A percentile compares a stretch with the other conserved stretches of the same genome.
These are phyloP conservation scores for Chlamydomonas reinhardtii DNA, from an alignment of 163 green algal species.

Conservation along the genomic window DNA sequence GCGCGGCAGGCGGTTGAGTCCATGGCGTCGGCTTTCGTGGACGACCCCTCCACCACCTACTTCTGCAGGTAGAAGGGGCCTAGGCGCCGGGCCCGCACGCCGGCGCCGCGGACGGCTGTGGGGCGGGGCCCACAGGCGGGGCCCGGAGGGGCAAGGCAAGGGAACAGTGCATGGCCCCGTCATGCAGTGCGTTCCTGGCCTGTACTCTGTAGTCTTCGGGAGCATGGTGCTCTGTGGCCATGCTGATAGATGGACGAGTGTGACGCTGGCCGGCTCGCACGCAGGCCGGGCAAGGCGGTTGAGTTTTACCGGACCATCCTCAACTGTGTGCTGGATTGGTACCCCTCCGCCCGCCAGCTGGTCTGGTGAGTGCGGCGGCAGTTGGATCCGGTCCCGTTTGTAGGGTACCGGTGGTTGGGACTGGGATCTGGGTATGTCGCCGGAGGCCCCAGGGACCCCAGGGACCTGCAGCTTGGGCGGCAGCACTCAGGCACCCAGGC, in stretches of 20 bases:
- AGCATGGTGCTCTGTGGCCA: not conserved
- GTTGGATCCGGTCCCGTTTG: not conserved
- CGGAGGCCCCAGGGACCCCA: not conserved
- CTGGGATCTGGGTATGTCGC: not conserved
- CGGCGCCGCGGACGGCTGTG: no score
- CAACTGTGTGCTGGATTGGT: not conserved
- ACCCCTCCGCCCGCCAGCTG: conserved; percentile 20
- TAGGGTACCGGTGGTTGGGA: no score
- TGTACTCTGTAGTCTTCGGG: no score
- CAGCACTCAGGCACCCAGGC: no score
- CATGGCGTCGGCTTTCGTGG: conserved; percentile 18
- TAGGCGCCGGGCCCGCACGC: no score
- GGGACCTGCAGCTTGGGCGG: not conserved
- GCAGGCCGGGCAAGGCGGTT: not conserved
- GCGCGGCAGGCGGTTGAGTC: conserved; percentile 1
- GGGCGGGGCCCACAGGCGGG: no score
- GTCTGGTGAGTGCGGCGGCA: conserved; percentile 5
- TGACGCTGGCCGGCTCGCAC: not conserved
- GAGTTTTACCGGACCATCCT: conserved; percentile 30
- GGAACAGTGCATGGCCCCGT: no score
- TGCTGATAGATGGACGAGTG: no score
- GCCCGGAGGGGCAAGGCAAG: no score
- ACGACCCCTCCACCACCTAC: conserved; percentile 42
- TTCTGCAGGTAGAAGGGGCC: conserved; percentile 28
- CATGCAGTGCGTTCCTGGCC: no score